A percentile compares a stretch with the other conserved stretches of the same genome.
Conservation (phyloP, 2,329 filamentous ascomycete species). For the Pseudocercospora crystallina region DNA sequence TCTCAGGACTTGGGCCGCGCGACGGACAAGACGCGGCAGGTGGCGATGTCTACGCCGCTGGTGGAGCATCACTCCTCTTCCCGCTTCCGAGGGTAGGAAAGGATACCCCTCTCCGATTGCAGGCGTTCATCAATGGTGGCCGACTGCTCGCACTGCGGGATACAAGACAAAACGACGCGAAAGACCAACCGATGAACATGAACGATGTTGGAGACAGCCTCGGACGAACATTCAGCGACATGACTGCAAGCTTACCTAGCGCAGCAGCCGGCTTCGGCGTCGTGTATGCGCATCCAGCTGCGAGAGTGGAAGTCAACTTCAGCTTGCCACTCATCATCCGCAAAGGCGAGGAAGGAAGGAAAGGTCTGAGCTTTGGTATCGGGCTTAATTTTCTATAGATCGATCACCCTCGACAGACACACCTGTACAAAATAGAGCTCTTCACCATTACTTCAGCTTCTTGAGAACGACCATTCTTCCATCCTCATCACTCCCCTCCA, state of each 20-base stretch:
- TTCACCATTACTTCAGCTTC: constrained; percentile 4
- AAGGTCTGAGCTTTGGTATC: constrained; percentile 92
- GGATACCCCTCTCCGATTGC: constrained; percentile 81
- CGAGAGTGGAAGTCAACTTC: constrained; percentile 94
- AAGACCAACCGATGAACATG: constrained; percentile 49
- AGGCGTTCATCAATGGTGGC: constrained; percentile 89
- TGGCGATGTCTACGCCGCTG: constrained; percentile 88
- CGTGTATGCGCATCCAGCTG: constrained; percentile 91
- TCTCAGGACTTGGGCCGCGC: constrained; percentile 83
- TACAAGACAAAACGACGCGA: constrained; percentile 27
- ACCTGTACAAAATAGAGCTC: constrained; percentile 18
- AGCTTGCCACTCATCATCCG: constrained; percentile 80
- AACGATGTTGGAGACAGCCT: constrained; percentile 57
- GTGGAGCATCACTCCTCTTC: constrained; percentile 79
- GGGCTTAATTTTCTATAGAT: constrained; percentile 88
- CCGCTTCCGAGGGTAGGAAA: constrained; percentile 79
- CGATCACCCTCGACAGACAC: too few relatives aligned
- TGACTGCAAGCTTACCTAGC: constrained; percentile 76
- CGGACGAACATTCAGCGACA: constrained; percentile 64
- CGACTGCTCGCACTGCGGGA: constrained; percentile 74
- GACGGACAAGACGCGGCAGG: constrained; percentile 85
- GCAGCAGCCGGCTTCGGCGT: constrained; percentile 83
- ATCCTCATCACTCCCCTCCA: constrained; percentile 12
- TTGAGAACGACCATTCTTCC: constrained; percentile 20
- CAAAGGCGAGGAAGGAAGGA: constrained; percentile 80